Percentiles rank a stretch among this genome's conserved stretches.
Conservation (phyloP, 208 protist species). For the Leishmania tropica region DNA sequence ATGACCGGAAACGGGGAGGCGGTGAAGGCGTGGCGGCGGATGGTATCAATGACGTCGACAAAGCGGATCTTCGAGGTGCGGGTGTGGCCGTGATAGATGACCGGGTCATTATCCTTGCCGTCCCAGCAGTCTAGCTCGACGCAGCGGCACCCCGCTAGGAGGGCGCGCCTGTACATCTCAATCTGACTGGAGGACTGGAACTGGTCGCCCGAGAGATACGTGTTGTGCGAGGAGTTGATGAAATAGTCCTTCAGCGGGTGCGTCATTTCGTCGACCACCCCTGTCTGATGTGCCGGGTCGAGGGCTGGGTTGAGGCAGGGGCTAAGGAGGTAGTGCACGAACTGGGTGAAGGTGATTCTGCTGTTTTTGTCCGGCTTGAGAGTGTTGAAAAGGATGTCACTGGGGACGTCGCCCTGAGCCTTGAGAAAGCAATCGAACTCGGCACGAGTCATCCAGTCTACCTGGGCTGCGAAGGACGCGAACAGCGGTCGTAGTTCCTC, state of each 20-base stretch:
- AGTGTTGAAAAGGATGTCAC: conserved; percentile 24
- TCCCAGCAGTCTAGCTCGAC: conserved; percentile 89
- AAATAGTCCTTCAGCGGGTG: conserved; percentile 88
- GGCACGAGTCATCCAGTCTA: conserved; percentile 38
- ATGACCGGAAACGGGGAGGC: conserved; percentile 78
- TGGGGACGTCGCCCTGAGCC: conserved; percentile 34
- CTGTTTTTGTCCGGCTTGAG: conserved; percentile 23
- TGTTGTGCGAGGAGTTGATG: conserved; percentile 95
- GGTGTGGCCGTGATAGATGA: conserved; percentile 88
- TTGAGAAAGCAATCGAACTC: conserved; percentile 51
- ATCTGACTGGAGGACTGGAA: conserved; percentile 50
- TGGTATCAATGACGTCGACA: conserved; percentile 49
- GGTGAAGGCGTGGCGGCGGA: conserved; percentile 67
- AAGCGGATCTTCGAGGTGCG: conserved; percentile 78
- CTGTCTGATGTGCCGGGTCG: conserved; percentile 18
- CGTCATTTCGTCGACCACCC: conserved; percentile 79
- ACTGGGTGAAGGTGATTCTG: conserved; percentile 35
- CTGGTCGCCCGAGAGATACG: conserved; percentile 95
- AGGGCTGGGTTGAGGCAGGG: conserved; percentile 40
- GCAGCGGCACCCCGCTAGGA: conserved; percentile 76
- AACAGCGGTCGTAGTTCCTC: conserved; percentile 49
- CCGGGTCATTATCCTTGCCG: conserved; percentile 64
- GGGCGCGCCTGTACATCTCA: conserved; percentile 68
- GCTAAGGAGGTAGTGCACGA: conserved; percentile 45
- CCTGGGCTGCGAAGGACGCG: conserved; percentile 23